phyloP scores from a whole-genome alignment of 441 rosid genomes.

The Sinapis alba region DNA sequence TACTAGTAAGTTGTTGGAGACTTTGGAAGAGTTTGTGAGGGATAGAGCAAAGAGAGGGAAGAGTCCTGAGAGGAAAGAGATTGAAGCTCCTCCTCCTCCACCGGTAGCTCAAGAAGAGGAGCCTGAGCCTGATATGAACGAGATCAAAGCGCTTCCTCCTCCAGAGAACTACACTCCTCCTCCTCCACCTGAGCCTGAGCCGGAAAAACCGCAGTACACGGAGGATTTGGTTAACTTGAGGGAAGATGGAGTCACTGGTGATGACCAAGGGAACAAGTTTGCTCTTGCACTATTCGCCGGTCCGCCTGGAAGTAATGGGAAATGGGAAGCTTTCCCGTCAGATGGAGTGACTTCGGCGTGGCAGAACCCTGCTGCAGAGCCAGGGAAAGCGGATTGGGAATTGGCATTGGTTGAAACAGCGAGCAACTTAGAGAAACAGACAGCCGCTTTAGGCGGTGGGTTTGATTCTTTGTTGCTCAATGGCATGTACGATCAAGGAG shows the following conservation, averaged over 20 bases:
- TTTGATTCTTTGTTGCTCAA: slow-evolving; percentile 62
- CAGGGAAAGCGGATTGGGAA: slow-evolving; percentile 74
- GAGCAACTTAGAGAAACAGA: slow-evolving; percentile 66
- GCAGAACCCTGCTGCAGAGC: slow-evolving; percentile 82
- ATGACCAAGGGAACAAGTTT: slow-evolving; percentile 65
- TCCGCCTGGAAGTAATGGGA: slow-evolving; percentile 45
- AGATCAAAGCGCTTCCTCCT: slow-evolving; percentile 64
- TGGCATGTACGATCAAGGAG: slow-evolving; percentile 85
- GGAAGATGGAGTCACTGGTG: slow-evolving; percentile 51
- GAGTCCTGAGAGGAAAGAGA: slow-evolving; percentile 52
- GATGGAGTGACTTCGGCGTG: slow-evolving; percentile 73
- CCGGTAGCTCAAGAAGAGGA: slow-evolving; percentile 38
- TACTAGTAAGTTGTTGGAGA: slow-evolving; percentile 54
- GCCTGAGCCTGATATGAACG: slow-evolving; percentile 46
- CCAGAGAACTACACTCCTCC: slow-evolving; percentile 50
- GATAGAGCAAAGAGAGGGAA: slow-evolving; percentile 48
- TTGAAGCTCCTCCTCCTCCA: slow-evolving; percentile 40
- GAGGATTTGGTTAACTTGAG: slow-evolving; percentile 59
- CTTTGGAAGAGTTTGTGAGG: slow-evolving; percentile 57
- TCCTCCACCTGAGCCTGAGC: slow-evolving; percentile 42
- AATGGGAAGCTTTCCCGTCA: slow-evolving; percentile 65
- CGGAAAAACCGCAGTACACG: slow-evolving; percentile 41
- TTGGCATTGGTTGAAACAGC: slow-evolving; percentile 61
- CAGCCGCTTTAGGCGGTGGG: slow-evolving; percentile 61
- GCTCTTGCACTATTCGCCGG: slow-evolving; percentile 63